These are phyloP conservation scores for Rhizopogon roseolus DNA, from an alignment of 768 basidiomycete species.

Conservation along the genomic window DNA sequence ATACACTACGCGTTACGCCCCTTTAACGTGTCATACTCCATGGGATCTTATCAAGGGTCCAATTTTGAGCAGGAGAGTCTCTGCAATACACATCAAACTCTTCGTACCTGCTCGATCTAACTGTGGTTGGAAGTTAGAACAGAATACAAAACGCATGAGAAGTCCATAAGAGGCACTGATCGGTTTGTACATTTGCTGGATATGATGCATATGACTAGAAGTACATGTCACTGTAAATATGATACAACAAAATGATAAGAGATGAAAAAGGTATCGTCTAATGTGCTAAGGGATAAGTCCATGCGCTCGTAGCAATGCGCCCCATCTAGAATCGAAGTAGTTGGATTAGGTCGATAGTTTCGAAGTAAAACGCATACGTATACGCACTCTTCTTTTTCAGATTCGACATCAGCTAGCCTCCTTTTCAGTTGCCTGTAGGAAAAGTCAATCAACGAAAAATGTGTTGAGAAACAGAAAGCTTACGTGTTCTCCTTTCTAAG, in stretches of 20 bases:
- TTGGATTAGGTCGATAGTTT: slow-evolving; percentile 3
- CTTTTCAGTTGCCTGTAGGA: slow-evolving; percentile 59
- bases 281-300: slow-evolving; percentile 36
- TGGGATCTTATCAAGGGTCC: too few relatives aligned
- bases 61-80: too few relatives aligned
- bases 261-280: neutral
- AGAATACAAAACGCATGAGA: too few relatives aligned
- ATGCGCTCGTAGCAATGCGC: slow-evolving; percentile 47
- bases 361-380: neutral
- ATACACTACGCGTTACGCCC: neutral
- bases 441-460: slow-evolving; percentile 3
- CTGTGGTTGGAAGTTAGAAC: too few relatives aligned
- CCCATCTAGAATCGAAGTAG: slow-evolving; percentile 48
- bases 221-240: neutral
- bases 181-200: neutral
- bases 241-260: slow-evolving; percentile 2
- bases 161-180: neutral
- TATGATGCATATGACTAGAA: neutral
- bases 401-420: slow-evolving; percentile 62
- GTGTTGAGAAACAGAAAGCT: slow-evolving; percentile 22
- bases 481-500: slow-evolving; percentile 78
- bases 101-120: too few relatives aligned
- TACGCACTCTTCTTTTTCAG: slow-evolving; percentile 77
- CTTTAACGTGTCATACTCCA: too few relatives aligned
- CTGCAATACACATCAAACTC: too few relatives aligned